Evolutionary conservation across 345 rosid species (phyloP).

Genomic region (Lepidium sativum): DNA sequence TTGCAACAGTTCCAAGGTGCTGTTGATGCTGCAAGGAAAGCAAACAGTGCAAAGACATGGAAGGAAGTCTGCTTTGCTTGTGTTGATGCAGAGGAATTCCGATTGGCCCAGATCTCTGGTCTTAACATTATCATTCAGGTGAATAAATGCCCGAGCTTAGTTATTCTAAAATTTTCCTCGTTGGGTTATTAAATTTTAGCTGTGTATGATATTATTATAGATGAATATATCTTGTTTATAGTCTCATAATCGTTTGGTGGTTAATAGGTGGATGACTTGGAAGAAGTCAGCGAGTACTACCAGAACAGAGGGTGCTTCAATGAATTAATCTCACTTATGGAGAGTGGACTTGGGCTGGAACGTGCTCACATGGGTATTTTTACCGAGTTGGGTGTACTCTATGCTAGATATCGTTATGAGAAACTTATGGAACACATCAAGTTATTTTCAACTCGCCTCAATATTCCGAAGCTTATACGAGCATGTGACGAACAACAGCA

Average conservation of each 20-base stretch:
- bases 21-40: slow-evolving; percentile 98
- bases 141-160: neutral
- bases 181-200: neutral
- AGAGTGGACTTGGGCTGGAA: slow-evolving; percentile 96
- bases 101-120: slow-evolving; percentile 94
- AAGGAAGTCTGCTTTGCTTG: slow-evolving; percentile 99
- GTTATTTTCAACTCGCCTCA: slow-evolving; percentile 92
- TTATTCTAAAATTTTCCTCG: neutral
- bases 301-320: slow-evolving; percentile 97
- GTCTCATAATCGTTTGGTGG: slow-evolving; percentile 5
- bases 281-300: slow-evolving; percentile 93
- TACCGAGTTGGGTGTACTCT: slow-evolving; percentile 94
- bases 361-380: slow-evolving; percentile 99
- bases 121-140: slow-evolving; percentile 95
- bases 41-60: slow-evolving; percentile 99
- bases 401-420: slow-evolving; percentile 94
- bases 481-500: slow-evolving; percentile 99
- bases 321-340: slow-evolving; percentile 96
- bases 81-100: slow-evolving; percentile 96
- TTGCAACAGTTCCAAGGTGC: slow-evolving; percentile 96
- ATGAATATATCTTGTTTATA: slow-evolving; percentile 1
- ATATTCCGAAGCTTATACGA: slow-evolving; percentile 91
- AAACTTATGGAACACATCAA: slow-evolving; percentile 99
- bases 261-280: slow-evolving; percentile 86
- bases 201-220: neutral